These are phyloP conservation scores for Radiomyces spectabilis DNA, from an alignment of 192 early-diverging fungal species.

Conservation along the genomic window DNA sequence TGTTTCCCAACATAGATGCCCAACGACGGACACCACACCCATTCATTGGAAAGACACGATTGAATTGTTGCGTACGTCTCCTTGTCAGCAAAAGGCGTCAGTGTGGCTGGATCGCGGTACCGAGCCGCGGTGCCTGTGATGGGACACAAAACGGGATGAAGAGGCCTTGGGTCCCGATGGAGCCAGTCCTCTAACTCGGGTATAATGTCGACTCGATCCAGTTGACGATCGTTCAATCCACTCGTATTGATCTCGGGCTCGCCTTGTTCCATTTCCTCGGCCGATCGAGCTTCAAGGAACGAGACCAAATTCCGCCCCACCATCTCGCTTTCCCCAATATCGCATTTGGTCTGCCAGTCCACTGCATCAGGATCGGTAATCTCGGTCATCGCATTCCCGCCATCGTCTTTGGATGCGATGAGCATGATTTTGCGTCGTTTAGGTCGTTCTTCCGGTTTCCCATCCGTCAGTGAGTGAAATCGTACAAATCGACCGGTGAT, in stretches of 20 bases:
- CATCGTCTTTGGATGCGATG: not conserved
- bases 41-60: constrained; percentile 35
- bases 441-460: constrained; percentile 25
- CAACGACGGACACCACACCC: constrained; percentile 40
- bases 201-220: constrained; percentile 20
- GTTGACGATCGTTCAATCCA: constrained; percentile 9
- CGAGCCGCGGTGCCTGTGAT: constrained; percentile 54
- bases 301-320: constrained; percentile 39
- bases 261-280: not conserved
- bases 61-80: constrained; percentile 48
- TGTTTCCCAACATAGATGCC: constrained; percentile 8
- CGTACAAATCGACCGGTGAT: constrained; percentile 35
- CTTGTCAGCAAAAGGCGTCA: constrained; percentile 52
- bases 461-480: constrained; percentile 41
- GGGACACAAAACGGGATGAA: constrained; percentile 34
- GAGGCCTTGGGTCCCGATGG: constrained; percentile 9
- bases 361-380: not conserved
- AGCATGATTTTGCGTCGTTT: constrained; percentile 19
- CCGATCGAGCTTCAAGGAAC: constrained; percentile 18
- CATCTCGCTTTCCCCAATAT: constrained; percentile 26
- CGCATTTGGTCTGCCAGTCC: constrained; percentile 10
- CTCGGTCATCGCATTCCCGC: not conserved
- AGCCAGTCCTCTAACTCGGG: constrained; percentile 12
- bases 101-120: constrained; percentile 51
- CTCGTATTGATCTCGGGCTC: not conserved